Base-by-base conservation (phyloP, 192 early-diverging fungal genomes). In the Coemansia sp. region DNA sequence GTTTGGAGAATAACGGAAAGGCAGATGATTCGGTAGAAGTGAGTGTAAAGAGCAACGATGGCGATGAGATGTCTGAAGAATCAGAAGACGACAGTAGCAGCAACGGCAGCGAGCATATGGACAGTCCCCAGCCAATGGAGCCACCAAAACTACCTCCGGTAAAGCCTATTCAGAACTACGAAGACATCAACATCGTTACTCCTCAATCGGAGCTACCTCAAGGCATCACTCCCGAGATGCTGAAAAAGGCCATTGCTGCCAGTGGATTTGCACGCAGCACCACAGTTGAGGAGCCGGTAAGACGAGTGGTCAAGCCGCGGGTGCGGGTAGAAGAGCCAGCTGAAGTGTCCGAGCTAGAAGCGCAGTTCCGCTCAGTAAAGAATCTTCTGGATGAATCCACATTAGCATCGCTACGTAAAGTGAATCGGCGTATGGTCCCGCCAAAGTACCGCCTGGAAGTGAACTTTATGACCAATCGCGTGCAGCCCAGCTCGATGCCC, bases 401-500 rank as follows among this genome's bases (percentile, higher is more conserved):
- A 1, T 61, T 80, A 11, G 74, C 69, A 0, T 69, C 69, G 39
- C 59, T 80, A 15, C 68, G 70, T 60, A 66, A 80, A 43, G 69
- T 59, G 14, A 80, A 80, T 45, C 79, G 73, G 15, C 65, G 73
- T 5, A 72, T 69, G 73, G 53, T 80, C 12, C 79, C 79, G 30
- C 55, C 61, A 33, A 67, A 72, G 52, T 70, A 77, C 38, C 68
- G 73, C 0, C 60, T 76, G 41, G 79, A 80, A 36, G 70, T 80
- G 38, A 80, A 80, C 63, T 80, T 77, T 68, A 59, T 78, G 59
- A 78, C 73, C 38, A 77, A 68, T 52, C 65, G 73, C 19, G 66
- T 70, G 12, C 60, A 60, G 55, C 50, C 65, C 28, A 70, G 52
- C 11, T 23, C 59, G 3, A 51, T 50, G 5, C 58, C 61, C 18